phyloP scores from a whole-genome alignment of 2,329 filamentous ascomycete species.

The Pseudogymnoascus sp. region DNA sequence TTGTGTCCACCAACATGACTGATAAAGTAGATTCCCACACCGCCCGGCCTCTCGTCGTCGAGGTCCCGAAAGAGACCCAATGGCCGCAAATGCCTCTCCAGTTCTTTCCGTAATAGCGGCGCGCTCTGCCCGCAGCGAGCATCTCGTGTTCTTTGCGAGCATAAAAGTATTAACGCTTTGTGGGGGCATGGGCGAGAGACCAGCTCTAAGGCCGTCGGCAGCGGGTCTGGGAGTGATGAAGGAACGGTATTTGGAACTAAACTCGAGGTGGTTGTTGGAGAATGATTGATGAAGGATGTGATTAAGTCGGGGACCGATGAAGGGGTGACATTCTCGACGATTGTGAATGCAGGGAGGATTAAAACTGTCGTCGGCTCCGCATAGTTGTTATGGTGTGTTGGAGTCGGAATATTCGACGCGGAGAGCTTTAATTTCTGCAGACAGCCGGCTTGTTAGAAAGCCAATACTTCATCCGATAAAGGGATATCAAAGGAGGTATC shows the following conservation, averaged over 20 bases:
- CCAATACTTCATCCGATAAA: neutral
- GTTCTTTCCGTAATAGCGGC: constrained; percentile 76
- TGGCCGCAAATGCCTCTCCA: constrained; percentile 80
- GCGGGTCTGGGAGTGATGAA: constrained; percentile 25
- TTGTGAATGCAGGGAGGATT: constrained; percentile 74
- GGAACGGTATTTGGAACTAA: constrained; percentile 24
- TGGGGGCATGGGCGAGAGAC: constrained; percentile 66
- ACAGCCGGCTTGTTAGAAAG: neutral
- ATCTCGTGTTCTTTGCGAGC: constrained; percentile 89
- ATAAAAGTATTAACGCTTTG: constrained; percentile 80
- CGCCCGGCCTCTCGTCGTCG: constrained; percentile 80
- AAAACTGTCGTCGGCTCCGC: constrained; percentile 68
- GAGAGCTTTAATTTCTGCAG: constrained; percentile 78
- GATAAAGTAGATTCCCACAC: constrained; percentile 94
- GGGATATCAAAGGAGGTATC: constrained; percentile 23
- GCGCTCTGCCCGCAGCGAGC: constrained; percentile 91
- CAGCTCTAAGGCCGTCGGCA: constrained; percentile 34
- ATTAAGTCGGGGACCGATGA: constrained; percentile 65
- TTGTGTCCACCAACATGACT: constrained; percentile 95
- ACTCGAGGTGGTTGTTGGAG: constrained; percentile 62
- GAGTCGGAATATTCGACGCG: constrained; percentile 82
- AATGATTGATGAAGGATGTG: constrained; percentile 56
- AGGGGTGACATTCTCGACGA: constrained; percentile 78
- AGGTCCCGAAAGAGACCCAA: constrained; percentile 79
- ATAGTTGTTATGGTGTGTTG: constrained; percentile 55